Evolutionary conservation across 805 yeast species (phyloP), one percentile per base, ranked within the genome.

Genomic region (Wickerhamiella parazyma): DNA sequence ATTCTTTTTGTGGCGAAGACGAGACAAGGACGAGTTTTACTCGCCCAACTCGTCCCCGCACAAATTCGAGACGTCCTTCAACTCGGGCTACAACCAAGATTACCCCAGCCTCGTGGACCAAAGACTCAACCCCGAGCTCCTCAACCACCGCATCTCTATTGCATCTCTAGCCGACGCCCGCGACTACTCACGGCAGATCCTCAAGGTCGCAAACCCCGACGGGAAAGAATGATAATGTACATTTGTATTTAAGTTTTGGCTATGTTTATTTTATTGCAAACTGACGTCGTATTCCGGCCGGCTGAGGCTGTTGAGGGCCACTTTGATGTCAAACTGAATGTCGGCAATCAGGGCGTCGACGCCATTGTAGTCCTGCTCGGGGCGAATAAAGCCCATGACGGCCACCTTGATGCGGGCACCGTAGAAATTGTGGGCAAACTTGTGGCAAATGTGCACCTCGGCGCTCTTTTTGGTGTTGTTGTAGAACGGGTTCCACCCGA

Each of bases 401-500:
- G 69, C 71, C 52, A 83, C 76, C 44, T 68, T 69, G 41, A 89
- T 71, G 7, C 58, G 49, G 8, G 94, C 89, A 4, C 98, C 98
- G 55, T 91, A 91, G 58, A 91, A 91, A 49, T 72, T 68, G 9
- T 65, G 55, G 0, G 56, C 49, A 55, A 86, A 91, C 35, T 77
- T 63, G 62, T 85, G 93, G 44, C 91, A 68, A 4, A 91, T 71
- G 60, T 91, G 95, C 18, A 91, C 67, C 55, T 91, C 71, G 3
- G 91, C 93, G 0, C 94, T 78, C 62, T 83, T 84, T 52, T 72
- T 72, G 40, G 73, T 68, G 61, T 91, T 87, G 20, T 77, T 72
- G 64, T 76, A 91, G 58, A 79, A 89, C 31, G 98, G 97, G 57
- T 91, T 91, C 82, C 86, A 84, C 1, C 99, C 99, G 16, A 91